Base-by-base conservation (phyloP, 2,329 filamentous ascomycete species). In the Niveomyces coronatus region DNA sequence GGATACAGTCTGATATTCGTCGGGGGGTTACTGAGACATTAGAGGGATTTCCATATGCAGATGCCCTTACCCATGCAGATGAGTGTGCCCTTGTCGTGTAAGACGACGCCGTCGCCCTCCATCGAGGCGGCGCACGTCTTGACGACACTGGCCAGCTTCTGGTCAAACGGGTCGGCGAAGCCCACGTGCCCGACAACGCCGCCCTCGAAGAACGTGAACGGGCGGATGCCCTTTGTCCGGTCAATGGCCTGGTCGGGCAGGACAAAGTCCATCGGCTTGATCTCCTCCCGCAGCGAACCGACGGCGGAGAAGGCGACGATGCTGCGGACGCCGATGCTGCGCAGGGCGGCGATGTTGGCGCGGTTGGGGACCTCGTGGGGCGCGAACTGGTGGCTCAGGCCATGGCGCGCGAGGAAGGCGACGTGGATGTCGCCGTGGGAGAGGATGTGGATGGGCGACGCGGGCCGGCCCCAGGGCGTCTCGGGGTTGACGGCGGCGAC, bases 291-390 rank as follows among this genome's bases (percentile, higher is more conserved):
- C 56, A 98, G 68, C 53, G 82, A 89, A 45, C 91, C 91, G 41
- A 98, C 91, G 34, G 91, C 91, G 47, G 82, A 89, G 68, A 98
- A 98, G 46, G 89, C 87, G 56, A 98, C 85, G 58, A 96, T 76
- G 57, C 79, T 84, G 53, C 88, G 80, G 31, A 96, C 91, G 48
- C 91, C 91, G 44, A 98, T 71, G 52, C 76, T 79, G 47, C 91
- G 81, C 45, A 98, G 71, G n/a, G 91, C 91, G n/a, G 91, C 89
- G 53, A 98, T 94, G 68, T 96, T 98, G 62, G 91, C 91, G 46
- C 85, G 85, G 48, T 80, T 76, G 43, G 88, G 87, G n/a, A 98
- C 84, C 64, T 98, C 91, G 56, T 95, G 88, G 0, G 91, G 91
- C 5, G 88, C 86, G 49, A 84, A 72, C 62, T 95, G 76, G 67